Conservation (phyloP, 2,329 filamentous ascomycete species). For the Fusarium circinatum region DNA sequence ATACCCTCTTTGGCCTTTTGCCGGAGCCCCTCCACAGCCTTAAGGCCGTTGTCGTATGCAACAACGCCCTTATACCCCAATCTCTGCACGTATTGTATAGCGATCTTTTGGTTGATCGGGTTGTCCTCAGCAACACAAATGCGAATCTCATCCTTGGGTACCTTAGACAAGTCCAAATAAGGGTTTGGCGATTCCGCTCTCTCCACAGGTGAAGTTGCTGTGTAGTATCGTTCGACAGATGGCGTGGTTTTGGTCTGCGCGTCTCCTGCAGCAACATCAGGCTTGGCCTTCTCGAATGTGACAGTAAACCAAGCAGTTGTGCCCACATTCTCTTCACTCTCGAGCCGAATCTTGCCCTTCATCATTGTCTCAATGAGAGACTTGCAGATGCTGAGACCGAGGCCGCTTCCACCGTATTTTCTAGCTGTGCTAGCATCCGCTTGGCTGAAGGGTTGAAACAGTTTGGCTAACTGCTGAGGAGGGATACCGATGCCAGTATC, state of each 20-base stretch:
- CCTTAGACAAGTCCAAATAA: slow-evolving; percentile 73
- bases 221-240: slow-evolving; percentile 50
- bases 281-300: slow-evolving; percentile 82
- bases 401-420: slow-evolving; percentile 90
- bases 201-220: slow-evolving; percentile 48
- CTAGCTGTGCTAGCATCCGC: slow-evolving; percentile 90
- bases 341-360: slow-evolving; percentile 84
- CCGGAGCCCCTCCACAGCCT: slow-evolving; percentile 87
- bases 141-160: slow-evolving; percentile 81
- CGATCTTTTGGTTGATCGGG: slow-evolving; percentile 92
- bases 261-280: slow-evolving; percentile 68
- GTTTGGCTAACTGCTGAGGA: slow-evolving; percentile 80
- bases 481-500: slow-evolving; percentile 95
- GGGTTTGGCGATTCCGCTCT: slow-evolving; percentile 54
- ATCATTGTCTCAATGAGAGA: slow-evolving; percentile 93
- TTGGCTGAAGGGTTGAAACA: slow-evolving; percentile 93
- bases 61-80: slow-evolving; percentile 84
- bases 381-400: slow-evolving; percentile 94
- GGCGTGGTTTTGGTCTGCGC: slow-evolving; percentile 53
- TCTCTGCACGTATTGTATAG: slow-evolving; percentile 87
- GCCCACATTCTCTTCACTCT: slow-evolving; percentile 77
- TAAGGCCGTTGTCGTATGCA: slow-evolving; percentile 88
- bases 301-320: slow-evolving; percentile 83
- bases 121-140: slow-evolving; percentile 97
- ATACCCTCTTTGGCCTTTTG: slow-evolving; percentile 74